Evolutionary conservation across 1,284 basidiomycete species (phyloP), one percentile per base, ranked within the genome.

Genomic region (Anthracocystis panici-leucophaei): DNA sequence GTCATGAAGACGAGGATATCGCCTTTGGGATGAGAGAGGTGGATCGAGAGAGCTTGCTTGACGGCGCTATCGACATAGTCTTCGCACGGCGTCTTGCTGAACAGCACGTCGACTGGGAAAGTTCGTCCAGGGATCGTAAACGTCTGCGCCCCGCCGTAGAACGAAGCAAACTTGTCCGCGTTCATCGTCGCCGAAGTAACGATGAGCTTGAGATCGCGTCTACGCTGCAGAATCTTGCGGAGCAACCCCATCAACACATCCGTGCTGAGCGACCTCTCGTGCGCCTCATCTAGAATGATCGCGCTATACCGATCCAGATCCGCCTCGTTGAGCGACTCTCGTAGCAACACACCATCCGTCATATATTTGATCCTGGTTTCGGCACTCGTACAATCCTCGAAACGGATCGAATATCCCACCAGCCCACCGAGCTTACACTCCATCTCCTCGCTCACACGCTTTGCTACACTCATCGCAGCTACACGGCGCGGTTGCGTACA

Each of bases 1-100:
- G 97, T 99, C 96, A 99, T 99, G 86, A 99, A 99, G 16, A 99
- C 94, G 40, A 99, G 88, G 62, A 99, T 93, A 87, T 99, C 97
- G 6, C 97, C 97, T 0, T 91, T 90, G n/a, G 95, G 94, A 20
- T 92, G 89, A 0, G 95, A 94, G 25, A 99, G 88, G 84, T 99
- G 97, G 56, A 99, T 98, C 81, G 96, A 93, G 9, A 99, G 88
- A 8, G 97, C 92, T 86, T 99, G 95, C 87, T 98, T 99, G 74
- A 99, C 95, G 0, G 97, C 93, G 70, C 92, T 91, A 82, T 99
- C 97, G 65, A 99, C 97, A 81, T 99, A 99, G 84, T 99, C 97
- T 83, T 98, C 96, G 83, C 95, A 98, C 0, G 97, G 97, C 0
- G 95, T 95, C 85, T 98, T 98, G 52, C 93, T 89, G 86, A 97